A percentile compares a stretch with the other conserved stretches of the same genome.
These are phyloP conservation scores for Botrytis tulipae DNA, from an alignment of 2,329 filamentous ascomycete genomes.

Conservation along the genomic window DNA sequence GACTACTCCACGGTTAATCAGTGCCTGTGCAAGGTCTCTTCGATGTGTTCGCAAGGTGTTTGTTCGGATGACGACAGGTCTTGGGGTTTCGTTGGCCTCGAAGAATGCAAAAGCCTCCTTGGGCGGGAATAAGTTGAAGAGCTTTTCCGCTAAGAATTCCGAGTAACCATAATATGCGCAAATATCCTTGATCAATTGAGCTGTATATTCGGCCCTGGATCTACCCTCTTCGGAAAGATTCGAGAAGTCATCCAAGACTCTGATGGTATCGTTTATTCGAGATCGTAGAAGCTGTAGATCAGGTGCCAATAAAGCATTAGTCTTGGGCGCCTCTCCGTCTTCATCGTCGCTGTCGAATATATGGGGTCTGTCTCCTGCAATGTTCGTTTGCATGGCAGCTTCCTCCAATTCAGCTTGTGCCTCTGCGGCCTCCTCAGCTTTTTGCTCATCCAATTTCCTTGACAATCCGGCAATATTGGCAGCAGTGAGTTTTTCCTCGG, in stretches of 20 bases:
- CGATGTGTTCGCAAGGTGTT: slow-evolving; percentile 83
- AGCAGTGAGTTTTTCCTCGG: slow-evolving; percentile 85
- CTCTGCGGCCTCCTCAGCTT: slow-evolving; percentile 75
- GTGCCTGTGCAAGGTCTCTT: slow-evolving; percentile 80
- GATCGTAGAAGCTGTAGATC: slow-evolving; percentile 86
- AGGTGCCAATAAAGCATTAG: slow-evolving; percentile 69
- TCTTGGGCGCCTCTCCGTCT: slow-evolving; percentile 56
- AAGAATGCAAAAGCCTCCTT: slow-evolving; percentile 97
- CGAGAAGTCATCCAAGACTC: slow-evolving; percentile 84
- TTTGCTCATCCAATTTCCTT: slow-evolving; percentile 74
- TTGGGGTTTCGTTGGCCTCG: slow-evolving; percentile 93
- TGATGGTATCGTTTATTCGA: slow-evolving; percentile 88
- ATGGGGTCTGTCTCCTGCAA: slow-evolving; percentile 70
- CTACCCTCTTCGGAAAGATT: slow-evolving; percentile 76
- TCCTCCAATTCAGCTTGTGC: slow-evolving; percentile 85
- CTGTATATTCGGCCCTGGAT: slow-evolving; percentile 83
- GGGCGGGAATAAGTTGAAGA: slow-evolving; percentile 87
- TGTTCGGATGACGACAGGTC: slow-evolving; percentile 92
- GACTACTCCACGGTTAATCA: slow-evolving; percentile 95
- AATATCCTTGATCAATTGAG: slow-evolving; percentile 84
- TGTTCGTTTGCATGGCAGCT: slow-evolving; percentile 87
- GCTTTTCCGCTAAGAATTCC: slow-evolving; percentile 90
- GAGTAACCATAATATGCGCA: slow-evolving; percentile 98
- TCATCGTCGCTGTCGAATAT: slow-evolving; percentile 64
- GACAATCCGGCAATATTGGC: slow-evolving; percentile 95